Evolutionary conservation across 306 rosid species (phyloP).

Genomic region (Malus asiatica): DNA sequence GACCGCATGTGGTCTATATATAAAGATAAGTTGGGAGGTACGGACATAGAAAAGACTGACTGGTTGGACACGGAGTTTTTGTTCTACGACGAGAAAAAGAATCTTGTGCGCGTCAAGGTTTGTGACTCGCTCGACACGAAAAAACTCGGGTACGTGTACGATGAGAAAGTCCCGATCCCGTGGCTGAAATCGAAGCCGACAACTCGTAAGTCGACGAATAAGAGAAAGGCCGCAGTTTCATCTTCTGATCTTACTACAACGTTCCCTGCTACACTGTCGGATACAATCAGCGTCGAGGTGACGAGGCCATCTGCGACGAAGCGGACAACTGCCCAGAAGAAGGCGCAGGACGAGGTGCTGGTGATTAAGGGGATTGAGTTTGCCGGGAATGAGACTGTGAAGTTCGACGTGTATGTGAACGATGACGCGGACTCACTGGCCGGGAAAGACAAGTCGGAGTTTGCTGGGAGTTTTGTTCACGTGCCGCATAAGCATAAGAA

Average conservation of each 20-base stretch:
- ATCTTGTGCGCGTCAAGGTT: conserved; percentile 52
- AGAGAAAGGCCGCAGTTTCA: not conserved
- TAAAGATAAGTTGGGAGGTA: conserved; percentile 44
- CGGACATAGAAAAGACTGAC: conserved; percentile 32
- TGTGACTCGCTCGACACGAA: conserved; percentile 48
- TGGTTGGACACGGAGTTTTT: conserved; percentile 62
- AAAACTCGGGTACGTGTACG: conserved; percentile 49
- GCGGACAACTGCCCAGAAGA: conserved; percentile 27
- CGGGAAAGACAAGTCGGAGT: conserved; percentile 43
- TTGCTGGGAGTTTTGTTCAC: conserved; percentile 74
- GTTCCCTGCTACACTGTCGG: conserved; percentile 39
- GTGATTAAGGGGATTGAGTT: conserved; percentile 45
- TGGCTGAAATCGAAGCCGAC: conserved; percentile 50
- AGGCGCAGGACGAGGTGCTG: conserved; percentile 31
- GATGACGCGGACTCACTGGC: conserved; percentile 52
- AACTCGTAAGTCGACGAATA: conserved; percentile 16
- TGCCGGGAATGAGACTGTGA: conserved; percentile 21
- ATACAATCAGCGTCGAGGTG: conserved; percentile 31
- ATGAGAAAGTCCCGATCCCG: conserved; percentile 43
- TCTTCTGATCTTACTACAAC: not conserved
- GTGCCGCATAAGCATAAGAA: conserved; percentile 49
- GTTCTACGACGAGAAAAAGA: conserved; percentile 65
- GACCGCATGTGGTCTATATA: conserved; percentile 71
- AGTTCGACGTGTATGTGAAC: conserved; percentile 65
- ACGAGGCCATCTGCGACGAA: conserved; percentile 39